These are phyloP conservation scores for Leonotis leonurus DNA, from an alignment of 257 asterid genomes.

Conservation along the genomic window DNA sequence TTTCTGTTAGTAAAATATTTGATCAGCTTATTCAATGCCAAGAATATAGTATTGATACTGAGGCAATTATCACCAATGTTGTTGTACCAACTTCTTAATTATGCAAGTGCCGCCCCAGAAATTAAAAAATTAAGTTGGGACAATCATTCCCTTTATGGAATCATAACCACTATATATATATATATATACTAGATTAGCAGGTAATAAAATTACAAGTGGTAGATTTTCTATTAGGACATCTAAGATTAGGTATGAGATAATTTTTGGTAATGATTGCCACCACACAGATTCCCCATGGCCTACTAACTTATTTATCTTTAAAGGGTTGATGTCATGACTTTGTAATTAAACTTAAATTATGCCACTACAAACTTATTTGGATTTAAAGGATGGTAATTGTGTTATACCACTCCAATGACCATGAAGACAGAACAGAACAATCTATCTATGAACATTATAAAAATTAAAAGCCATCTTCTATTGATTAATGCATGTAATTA, in stretches of 20 bases:
- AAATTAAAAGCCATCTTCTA: too few relatives aligned
- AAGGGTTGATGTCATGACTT: too few relatives aligned
- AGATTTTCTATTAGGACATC: neutral
- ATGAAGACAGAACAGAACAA: neutral
- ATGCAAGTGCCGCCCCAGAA: neutral
- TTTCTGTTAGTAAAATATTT: neutral
- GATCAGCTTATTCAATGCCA: neutral
- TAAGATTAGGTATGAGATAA: neutral
- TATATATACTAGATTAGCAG: constrained; percentile 3
- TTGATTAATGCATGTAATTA: neutral
- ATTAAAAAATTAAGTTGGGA: neutral
- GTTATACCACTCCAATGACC: neutral
- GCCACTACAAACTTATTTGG: too few relatives aligned
- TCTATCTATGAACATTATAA: too few relatives aligned
- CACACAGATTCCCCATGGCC: constrained; percentile 2
- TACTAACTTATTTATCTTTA: too few relatives aligned
- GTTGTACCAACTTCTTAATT: constrained; percentile 20
- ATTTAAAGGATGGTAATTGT: neutral
- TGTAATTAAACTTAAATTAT: too few relatives aligned
- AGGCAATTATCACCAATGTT: constrained; percentile 12
- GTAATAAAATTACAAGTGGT: constrained; percentile 4
- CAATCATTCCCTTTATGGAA: constrained; percentile 12
- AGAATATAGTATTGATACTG: constrained; percentile 10
- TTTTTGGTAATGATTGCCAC: constrained; percentile 11
- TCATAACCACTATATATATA: constrained; percentile 18